Evolutionary conservation across 441 rosid genomes (phyloP).

Genomic region (Adansonia gregorii): DNA sequence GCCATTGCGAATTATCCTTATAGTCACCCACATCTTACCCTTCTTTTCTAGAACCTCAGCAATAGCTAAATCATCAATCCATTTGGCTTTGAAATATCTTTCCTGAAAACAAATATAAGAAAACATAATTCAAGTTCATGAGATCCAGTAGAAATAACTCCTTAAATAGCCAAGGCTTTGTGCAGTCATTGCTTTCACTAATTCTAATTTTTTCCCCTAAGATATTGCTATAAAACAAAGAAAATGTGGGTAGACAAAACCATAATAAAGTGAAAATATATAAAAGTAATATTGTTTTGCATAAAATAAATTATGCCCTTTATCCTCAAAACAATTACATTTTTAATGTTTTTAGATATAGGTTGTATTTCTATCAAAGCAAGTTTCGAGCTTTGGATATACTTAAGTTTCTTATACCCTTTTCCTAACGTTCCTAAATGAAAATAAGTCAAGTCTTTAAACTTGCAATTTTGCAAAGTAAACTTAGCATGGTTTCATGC

Average conservation of each 20-base stretch:
- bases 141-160: background rate
- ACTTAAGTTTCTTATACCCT: background rate
- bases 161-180: background rate
- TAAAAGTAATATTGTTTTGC: background rate
- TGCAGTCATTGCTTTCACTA: background rate
- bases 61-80: slow-evolving; percentile 62
- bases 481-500: too few relatives aligned
- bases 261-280: background rate
- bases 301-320: too few relatives aligned
- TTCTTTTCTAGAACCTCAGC: slow-evolving; percentile 73
- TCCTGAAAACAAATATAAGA: slow-evolving; percentile 40
- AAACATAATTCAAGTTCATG: background rate
- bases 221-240: background rate
- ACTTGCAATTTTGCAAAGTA: background rate
- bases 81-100: slow-evolving; percentile 64
- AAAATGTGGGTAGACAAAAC: background rate
- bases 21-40: slow-evolving; percentile 83
- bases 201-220: background rate
- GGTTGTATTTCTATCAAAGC: too few relatives aligned
- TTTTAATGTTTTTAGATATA: too few relatives aligned
- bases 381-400: background rate
- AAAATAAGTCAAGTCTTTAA: background rate
- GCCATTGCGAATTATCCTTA: slow-evolving; percentile 60
- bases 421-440: background rate
- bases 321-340: background rate